Conservation (phyloP, 257 asterid species). For the Anisodus acutangulus region DNA sequence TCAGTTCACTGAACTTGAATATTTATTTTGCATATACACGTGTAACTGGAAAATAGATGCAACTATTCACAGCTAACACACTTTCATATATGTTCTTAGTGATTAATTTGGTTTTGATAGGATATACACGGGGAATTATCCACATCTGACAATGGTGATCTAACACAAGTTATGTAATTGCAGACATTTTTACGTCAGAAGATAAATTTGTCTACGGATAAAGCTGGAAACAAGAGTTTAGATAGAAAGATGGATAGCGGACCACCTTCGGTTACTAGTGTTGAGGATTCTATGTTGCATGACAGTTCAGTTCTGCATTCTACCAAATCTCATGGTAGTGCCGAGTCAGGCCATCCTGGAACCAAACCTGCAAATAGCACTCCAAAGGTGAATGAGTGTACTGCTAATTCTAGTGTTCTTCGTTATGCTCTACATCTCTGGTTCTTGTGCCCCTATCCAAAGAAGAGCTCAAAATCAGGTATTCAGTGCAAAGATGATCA, state of each 20-base stretch:
- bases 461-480: constrained; percentile 54
- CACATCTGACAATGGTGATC: constrained; percentile 20
- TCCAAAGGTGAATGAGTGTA: constrained; percentile 61
- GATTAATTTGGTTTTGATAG: background rate
- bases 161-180: constrained; percentile 3
- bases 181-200: constrained; percentile 92
- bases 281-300: constrained; percentile 44
- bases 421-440: constrained; percentile 91
- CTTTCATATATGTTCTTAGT: constrained; percentile 1
- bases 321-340: constrained; percentile 37
- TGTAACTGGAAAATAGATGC: background rate
- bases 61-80: background rate
- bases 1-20: constrained; percentile 6
- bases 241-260: constrained; percentile 43
- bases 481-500: constrained; percentile 60
- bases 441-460: constrained; percentile 68
- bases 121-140: constrained; percentile 2
- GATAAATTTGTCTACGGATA: constrained; percentile 65
- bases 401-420: constrained; percentile 64
- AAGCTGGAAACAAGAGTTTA: constrained; percentile 51
- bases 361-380: constrained; percentile 45
- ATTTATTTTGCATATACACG: constrained; percentile 10
- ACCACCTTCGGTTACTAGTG: constrained; percentile 32
- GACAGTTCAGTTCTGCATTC: constrained; percentile 37
- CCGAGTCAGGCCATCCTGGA: constrained; percentile 38